Evolutionary conservation across 441 rosid genomes (phyloP), one percentile per base, ranked within the genome.

Genomic region (Biscutella laevigata): DNA sequence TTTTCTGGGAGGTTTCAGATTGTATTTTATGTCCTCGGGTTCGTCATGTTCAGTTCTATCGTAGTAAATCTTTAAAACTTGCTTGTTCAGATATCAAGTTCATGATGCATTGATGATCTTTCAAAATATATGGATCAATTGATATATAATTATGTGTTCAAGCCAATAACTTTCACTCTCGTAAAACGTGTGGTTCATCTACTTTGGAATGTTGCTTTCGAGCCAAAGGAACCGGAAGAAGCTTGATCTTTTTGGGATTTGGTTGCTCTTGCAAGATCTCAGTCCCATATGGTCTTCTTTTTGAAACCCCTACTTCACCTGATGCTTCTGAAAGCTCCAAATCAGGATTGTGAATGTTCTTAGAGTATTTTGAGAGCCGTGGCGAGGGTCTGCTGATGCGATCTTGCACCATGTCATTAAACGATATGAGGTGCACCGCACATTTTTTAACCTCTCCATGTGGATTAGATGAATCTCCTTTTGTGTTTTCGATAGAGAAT

Each of bases 391-490:
- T 7, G 20, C 13, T n/a, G 21, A n/a, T 10, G 8, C 7, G 49
- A 48, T 50, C 64, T 42, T 58, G 53, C 25, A 51, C 21, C 64
- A 65, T 58, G 59, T 65, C 54, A 36, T 50, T 12, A 8, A 35
- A 16, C 6, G 70, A 21, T 33, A 50, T 51, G 47, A 65, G 64
- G 59, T 58, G 64, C 45, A 65, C 64, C 0, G 49, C 64, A 16
- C 54, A 65, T 44, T 58, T 65, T 21, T 36, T 65, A 38, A 65
- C 35, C 59, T 36, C 36, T 57, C 21, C 64, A 29, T 15, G 30
- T 6, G 24, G 14, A 21, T 52, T 36, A 35, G 25, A 26, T 34
- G 59, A 65, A 35, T 29, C 61, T 43, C 29, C 59, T 21, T 9
- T 2, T 9, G 36, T 25, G 51, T 59, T 46, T 7, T 58, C 57